phyloP scores from a whole-genome alignment of 2,329 filamentous ascomycete species.

The Tolypocladium amazonense region DNA sequence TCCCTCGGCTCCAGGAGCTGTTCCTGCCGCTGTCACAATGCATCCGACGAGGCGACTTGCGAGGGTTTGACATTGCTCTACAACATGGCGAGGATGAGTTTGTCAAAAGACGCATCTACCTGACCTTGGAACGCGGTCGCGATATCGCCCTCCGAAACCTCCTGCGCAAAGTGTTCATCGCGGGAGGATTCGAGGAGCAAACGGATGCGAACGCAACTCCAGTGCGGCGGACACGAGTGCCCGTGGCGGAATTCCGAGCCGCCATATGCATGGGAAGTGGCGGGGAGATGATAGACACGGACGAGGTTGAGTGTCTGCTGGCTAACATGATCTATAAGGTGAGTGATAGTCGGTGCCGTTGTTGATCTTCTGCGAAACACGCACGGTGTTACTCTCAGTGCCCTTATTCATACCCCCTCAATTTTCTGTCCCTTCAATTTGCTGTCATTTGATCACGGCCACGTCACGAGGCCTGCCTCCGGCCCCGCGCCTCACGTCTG shows the following conservation, averaged over 20 bases:
- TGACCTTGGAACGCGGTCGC: constrained; percentile 83
- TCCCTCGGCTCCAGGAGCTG: constrained; percentile 63
- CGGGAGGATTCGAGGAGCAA: constrained; percentile 67
- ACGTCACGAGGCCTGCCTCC: background rate
- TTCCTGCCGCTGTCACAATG: constrained; percentile 70
- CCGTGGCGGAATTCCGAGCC: constrained; percentile 73
- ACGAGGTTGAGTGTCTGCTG: constrained; percentile 91
- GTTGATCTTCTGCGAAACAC: background rate
- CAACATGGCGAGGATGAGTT: constrained; percentile 81
- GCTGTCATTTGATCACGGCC: background rate
- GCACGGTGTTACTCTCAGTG: background rate
- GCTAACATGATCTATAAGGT: constrained; percentile 99
- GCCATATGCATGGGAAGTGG: constrained; percentile 67
- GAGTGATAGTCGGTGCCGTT: constrained; percentile 10
- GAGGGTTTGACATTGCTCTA: constrained; percentile 74
- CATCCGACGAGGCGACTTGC: constrained; percentile 74
- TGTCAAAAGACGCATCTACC: constrained; percentile 84
- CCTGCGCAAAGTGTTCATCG: constrained; percentile 80
- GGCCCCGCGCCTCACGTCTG: background rate
- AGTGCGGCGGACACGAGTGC: constrained; percentile 64
- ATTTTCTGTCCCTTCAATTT: background rate
- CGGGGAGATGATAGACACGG: constrained; percentile 60
- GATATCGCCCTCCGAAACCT: constrained; percentile 90
- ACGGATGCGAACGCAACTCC: constrained; percentile 57
- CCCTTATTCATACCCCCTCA: background rate